These are phyloP conservation scores for Fraxinus dipetala DNA, from an alignment of 305 asterid species.

Conservation along the genomic window DNA sequence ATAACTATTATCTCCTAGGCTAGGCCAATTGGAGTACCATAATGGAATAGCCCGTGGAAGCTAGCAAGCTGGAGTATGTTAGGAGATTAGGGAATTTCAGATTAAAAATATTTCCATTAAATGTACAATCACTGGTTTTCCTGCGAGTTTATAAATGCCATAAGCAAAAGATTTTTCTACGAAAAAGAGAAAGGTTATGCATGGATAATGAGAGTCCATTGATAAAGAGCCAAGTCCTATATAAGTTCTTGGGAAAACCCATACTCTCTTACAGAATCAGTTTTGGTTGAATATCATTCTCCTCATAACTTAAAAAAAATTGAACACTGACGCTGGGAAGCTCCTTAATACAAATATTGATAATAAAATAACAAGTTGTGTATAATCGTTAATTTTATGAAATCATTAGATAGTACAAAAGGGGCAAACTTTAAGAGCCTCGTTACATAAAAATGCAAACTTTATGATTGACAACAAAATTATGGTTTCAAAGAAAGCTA, in stretches of 20 bases:
- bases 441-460: background rate
- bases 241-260: background rate
- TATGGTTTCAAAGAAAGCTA: background rate
- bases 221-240: background rate
- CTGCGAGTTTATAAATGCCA: background rate
- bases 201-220: background rate
- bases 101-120: background rate
- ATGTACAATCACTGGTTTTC: background rate
- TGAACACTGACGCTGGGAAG: background rate
- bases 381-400: background rate
- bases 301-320: background rate
- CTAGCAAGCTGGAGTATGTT: background rate
- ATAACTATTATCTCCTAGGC: background rate
- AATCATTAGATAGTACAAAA: background rate
- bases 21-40: background rate
- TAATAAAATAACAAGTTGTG: background rate
- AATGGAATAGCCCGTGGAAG: background rate
- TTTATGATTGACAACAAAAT: background rate
- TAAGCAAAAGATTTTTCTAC: background rate
- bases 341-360: constrained; percentile 13
- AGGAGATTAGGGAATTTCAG: background rate
- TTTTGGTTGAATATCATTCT: background rate
- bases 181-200: background rate
- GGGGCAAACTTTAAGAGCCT: background rate
- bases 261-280: background rate